Evolutionary conservation across 1,139 yeast species (phyloP), one percentile per base, ranked within the genome.

Genomic region (Taiozyma sp.): DNA sequence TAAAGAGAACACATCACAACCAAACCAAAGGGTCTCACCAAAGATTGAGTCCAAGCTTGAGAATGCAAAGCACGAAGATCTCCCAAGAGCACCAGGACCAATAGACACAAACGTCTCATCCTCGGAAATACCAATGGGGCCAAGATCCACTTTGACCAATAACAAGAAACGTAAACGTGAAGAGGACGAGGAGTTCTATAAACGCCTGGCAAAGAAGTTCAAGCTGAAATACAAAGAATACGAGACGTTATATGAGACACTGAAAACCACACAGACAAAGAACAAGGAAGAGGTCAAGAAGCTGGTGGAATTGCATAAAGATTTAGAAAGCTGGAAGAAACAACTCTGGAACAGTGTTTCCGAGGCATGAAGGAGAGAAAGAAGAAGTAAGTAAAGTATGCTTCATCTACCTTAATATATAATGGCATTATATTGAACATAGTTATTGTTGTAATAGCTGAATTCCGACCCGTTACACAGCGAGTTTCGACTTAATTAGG

Each of bases 291-390:
- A 55, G 14, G 39, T 60, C 6, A 53, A 56, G 46, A 56, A 41
- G 42, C 43, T 62, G 28, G 51, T 44, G 39, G 53, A 57, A 13
- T 13, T 62, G 46, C 65, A 62, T 48, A 54, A 53, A 13, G 50
- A 47, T 22, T 42, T 62, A 43, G 57, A 58, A 45, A 39, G 49
- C 4, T 62, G 65, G 65, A 62, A 62, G 47, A 57, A 53, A 42
- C 55, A 56, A 44, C 50, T 62, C 11, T 61, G 65, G 65, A 56
- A 53, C 26, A 57, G 59, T 46, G 43, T 40, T 37, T 37, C 41
- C 19, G 41, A 37, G 10, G 41, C 41, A 6, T 37, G 8, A 37
- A 11, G 19, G 41, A 37, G 41, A 11, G 19, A 24, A 37, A 24
- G n/a, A 14, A 30, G 34, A 30, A 11, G n/a, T 11, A 13, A 37